Percentiles rank a stretch among this genome's conserved stretches.
Evolutionary conservation across 176 grass and related monocot species (phyloP).

Genomic region (Triticum turgidum): DNA sequence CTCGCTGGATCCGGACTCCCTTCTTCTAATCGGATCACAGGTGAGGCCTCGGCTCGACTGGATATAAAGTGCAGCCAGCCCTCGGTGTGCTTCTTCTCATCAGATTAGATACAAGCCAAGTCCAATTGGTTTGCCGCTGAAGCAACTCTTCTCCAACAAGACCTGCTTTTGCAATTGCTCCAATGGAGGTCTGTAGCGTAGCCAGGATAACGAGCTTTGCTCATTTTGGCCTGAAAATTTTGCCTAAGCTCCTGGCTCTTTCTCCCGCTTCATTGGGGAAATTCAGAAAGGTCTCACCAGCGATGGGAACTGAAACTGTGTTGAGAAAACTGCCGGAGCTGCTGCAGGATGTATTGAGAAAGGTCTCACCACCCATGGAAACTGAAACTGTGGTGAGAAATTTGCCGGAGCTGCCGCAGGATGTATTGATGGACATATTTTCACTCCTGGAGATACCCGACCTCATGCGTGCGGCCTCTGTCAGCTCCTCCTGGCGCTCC

Average conservation of each 20-base stretch:
- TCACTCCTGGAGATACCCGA: neutral
- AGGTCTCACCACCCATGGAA: neutral
- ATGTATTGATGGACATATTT: neutral
- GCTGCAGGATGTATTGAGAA: neutral
- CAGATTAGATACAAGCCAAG: too few species aligned
- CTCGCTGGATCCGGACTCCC: too few species aligned
- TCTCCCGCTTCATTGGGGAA: neutral
- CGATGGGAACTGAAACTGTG: neutral
- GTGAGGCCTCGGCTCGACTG: too few species aligned
- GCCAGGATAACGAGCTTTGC: neutral
- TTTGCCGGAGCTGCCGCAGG: neutral
- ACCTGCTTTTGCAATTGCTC: neutral
- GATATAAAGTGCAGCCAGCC: too few species aligned
- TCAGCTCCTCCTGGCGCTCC: neutral
- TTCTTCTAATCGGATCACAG: too few species aligned
- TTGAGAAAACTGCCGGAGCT: neutral
- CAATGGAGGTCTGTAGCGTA: neutral
- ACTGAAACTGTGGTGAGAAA: neutral
- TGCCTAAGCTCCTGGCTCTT: neutral
- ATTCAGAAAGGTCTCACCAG: neutral
- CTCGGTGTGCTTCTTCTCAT: too few species aligned
- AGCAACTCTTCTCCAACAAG: too few species aligned
- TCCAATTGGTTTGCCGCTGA: too few species aligned
- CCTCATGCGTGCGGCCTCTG: neutral
- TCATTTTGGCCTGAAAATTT: neutral